Percentiles rank a stretch among this genome's conserved stretches.
These are phyloP conservation scores for Serendipita sp. DNA, from an alignment of 768 basidiomycete species.

Conservation along the genomic window DNA sequence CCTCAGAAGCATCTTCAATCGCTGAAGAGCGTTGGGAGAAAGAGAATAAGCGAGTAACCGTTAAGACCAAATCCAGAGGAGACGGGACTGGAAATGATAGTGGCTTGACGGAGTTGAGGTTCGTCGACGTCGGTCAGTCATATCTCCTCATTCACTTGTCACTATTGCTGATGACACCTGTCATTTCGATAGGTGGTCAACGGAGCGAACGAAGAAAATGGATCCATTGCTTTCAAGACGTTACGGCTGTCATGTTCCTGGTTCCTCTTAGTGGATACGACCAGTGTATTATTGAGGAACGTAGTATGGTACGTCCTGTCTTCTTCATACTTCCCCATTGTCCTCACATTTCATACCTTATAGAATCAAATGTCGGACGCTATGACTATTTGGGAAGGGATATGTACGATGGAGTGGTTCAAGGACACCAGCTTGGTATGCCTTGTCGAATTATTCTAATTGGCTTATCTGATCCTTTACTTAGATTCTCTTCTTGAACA, in stretches of 20 bases:
- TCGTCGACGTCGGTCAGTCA: slow-evolving; percentile 57
- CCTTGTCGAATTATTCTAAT: background rate
- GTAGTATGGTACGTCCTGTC: slow-evolving; percentile 51
- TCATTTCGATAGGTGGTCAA: slow-evolving; percentile 48
- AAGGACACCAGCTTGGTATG: slow-evolving; percentile 75
- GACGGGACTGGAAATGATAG: slow-evolving; percentile 19
- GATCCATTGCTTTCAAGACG: slow-evolving; percentile 93
- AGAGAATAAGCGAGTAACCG: no score
- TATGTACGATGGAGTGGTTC: slow-evolving; percentile 97
- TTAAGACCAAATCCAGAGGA: no score
- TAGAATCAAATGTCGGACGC: slow-evolving; percentile 99
- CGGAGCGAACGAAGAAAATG: slow-evolving; percentile 86
- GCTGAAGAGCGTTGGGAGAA: no score
- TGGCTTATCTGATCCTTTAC: background rate
- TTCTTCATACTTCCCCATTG: background rate
- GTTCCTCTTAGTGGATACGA: slow-evolving; percentile 88
- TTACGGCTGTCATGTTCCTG: slow-evolving; percentile 82
- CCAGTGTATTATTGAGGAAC: slow-evolving; percentile 85
- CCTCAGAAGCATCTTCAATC: no score
- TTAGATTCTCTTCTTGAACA: slow-evolving; percentile 88
- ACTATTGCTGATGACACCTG: no score
- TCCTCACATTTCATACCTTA: slow-evolving; percentile 1
- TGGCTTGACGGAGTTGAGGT: slow-evolving; percentile 56
- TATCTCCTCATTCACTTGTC: background rate
- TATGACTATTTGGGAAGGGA: slow-evolving; percentile 96